phyloP scores from a whole-genome alignment of 2,329 filamentous ascomycete species.

The Diaporthe citrichinensis region DNA sequence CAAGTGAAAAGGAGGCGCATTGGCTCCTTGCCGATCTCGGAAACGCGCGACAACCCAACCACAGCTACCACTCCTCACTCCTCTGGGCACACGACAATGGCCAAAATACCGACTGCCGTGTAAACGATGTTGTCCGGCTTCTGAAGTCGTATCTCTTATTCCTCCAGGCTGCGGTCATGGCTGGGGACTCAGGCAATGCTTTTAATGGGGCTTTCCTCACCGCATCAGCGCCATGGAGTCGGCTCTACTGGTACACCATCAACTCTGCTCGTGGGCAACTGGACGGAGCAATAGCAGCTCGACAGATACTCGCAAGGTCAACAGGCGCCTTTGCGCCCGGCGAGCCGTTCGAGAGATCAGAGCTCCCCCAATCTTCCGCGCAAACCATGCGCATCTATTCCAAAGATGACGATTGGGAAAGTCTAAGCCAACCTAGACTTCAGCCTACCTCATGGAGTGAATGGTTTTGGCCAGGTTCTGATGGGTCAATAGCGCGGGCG shows the following conservation, averaged over 20 bases:
- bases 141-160: constrained; percentile 50
- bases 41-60: constrained; percentile 49
- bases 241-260: constrained; percentile 47
- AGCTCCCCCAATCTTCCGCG: background rate
- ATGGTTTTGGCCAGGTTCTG: background rate
- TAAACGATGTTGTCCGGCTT: constrained; percentile 52
- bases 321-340: constrained; percentile 18
- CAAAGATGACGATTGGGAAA: background rate
- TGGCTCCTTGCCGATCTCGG: constrained; percentile 53
- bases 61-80: constrained; percentile 50
- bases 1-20: constrained; percentile 38
- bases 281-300: constrained; percentile 19
- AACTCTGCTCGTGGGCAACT: constrained; percentile 6
- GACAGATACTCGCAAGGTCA: constrained; percentile 32
- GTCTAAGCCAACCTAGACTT: background rate
- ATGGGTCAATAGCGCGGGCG: constrained; percentile 12
- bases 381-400: background rate
- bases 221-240: constrained; percentile 45
- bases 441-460: background rate
- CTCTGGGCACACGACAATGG: constrained; percentile 49
- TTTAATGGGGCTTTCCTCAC: constrained; percentile 49
- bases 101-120: constrained; percentile 50
- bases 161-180: constrained; percentile 43
- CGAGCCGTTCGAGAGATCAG: background rate
- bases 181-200: constrained; percentile 36